Base-by-base conservation (phyloP, 352 stramenopile genomes). In the Elongisporangium undulatum region DNA sequence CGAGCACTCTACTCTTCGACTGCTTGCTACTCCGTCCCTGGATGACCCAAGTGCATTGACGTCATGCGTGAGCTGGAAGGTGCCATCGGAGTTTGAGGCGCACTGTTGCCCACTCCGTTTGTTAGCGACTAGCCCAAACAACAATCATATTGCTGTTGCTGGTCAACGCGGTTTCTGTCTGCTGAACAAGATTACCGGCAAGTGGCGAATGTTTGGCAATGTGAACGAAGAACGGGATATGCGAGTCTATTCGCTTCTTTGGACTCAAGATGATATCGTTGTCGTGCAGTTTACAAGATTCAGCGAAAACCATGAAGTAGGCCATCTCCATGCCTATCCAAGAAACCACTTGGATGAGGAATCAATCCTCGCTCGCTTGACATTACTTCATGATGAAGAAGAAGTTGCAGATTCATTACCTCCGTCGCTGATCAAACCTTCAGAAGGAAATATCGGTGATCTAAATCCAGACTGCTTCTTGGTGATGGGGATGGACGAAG, bases 121-220 rank as follows among this genome's bases (percentile, higher is more conserved):
- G 34, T 77, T 84, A 1, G 76, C 81, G 0, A 56, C 83, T 34
- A 92, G 79, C 20, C 17, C 63, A 10, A 89, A 70, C 34, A 76
- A 74, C 2, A 77, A 85, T 39, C 78, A 90, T 10, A 60, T 93
- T 56, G 82, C 80, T 0, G 79, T 95, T 16, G 84, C 86, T 2
- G 86, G 86, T 10, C 72, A 89, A 61, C 67, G 73, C 56, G 86
- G 83, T 1, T 92, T 95, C 49, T 92, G 80, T 54, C 52, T 95
- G 29, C 64, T 90, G 3, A 92, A 93, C 41, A 20, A 82, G 23
- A 45, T 64, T 16, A 90, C 75, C 6, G 77, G 75, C 24, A 92
- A 92, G 61, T 95, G 86, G 86, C 71, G 83, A 3, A 67, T 90
- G 59, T 95, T 95, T 69, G 86, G 86, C 38, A 95, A 93, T 41